Evolutionary conservation across 139 green algal species (phyloP).

Genomic region (Tetraselmis striata): DNA sequence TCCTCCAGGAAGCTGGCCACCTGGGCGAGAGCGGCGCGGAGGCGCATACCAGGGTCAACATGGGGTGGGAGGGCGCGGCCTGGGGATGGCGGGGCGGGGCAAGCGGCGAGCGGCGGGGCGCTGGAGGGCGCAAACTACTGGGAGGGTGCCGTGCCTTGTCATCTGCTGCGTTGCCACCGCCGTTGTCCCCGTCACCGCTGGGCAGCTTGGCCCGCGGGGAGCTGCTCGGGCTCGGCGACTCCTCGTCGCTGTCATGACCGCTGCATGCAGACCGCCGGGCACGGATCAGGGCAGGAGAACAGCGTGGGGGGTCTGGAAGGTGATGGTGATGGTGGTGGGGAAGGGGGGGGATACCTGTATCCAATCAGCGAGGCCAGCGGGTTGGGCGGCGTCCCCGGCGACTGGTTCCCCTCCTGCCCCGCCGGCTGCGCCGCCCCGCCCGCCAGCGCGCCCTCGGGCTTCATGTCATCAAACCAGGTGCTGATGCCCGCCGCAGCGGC

Average conservation of each 20-base stretch:
- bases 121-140: background rate
- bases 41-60: background rate
- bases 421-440: background rate
- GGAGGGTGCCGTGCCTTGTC: background rate
- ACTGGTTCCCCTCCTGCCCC: background rate
- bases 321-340: too few relatives aligned
- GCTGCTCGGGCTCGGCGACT: background rate
- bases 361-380: slow-evolving; percentile 23
- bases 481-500: slow-evolving; percentile 8
- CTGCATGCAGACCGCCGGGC: background rate
- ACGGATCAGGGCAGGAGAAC: background rate
- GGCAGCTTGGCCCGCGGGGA: background rate
- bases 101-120: too few relatives aligned
- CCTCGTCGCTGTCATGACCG: background rate
- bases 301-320: background rate
- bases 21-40: slow-evolving; percentile 20
- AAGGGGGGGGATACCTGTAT: slow-evolving; percentile 24
- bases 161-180: background rate
- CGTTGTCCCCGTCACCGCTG: background rate
- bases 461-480: slow-evolving; percentile 23
- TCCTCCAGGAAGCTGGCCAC: slow-evolving; percentile 66
- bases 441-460: background rate
- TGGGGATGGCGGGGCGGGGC: background rate
- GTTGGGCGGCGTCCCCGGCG: slow-evolving; percentile 4
- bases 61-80: background rate